These are phyloP conservation scores for Colletotrichum sp. DNA, from an alignment of 2,329 filamentous ascomycete species.

Conservation along the genomic window DNA sequence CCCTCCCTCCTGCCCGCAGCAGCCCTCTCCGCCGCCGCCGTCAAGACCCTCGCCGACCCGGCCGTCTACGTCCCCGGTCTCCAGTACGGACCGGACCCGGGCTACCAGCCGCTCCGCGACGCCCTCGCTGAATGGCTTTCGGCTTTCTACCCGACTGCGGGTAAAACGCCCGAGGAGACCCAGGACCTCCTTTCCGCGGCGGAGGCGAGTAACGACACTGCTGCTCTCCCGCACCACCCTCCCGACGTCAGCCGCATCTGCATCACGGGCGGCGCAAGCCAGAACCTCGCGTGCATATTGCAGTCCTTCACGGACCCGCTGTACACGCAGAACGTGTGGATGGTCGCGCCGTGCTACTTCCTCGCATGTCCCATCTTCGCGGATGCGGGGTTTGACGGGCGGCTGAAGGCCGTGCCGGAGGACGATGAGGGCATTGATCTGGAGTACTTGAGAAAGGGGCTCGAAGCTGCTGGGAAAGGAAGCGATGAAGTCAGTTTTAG, in stretches of 20 bases:
- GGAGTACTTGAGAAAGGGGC: conserved; percentile 54
- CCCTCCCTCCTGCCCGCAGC: conserved; percentile 67
- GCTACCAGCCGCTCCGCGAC: conserved; percentile 72
- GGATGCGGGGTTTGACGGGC: conserved; percentile 75
- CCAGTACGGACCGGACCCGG: conserved; percentile 80
- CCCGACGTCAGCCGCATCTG: conserved; percentile 67
- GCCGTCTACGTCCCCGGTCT: conserved; percentile 67
- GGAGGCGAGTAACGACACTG: neutral
- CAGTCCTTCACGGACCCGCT: conserved; percentile 81
- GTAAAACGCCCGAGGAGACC: neutral
- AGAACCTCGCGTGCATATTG: conserved; percentile 79
- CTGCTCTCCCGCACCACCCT: neutral
- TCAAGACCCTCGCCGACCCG: conserved; percentile 65
- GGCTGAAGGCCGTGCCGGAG: conserved; percentile 74
- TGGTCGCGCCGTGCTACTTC: conserved; percentile 83
- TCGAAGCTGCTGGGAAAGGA: conserved; percentile 33
- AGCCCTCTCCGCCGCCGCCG: conserved; percentile 65
- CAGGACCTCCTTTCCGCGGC: neutral
- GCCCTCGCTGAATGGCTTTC: conserved; percentile 75
- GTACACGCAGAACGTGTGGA: conserved; percentile 78
- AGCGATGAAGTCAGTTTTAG: neutral
- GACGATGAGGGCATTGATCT: conserved; percentile 80
- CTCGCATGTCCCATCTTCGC: conserved; percentile 86
- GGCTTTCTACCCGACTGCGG: conserved; percentile 56
- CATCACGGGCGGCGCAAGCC: conserved; percentile 85